These are phyloP conservation scores for Carex parvula DNA, from an alignment of 176 grass and related monocot genomes.

Conservation along the genomic window DNA sequence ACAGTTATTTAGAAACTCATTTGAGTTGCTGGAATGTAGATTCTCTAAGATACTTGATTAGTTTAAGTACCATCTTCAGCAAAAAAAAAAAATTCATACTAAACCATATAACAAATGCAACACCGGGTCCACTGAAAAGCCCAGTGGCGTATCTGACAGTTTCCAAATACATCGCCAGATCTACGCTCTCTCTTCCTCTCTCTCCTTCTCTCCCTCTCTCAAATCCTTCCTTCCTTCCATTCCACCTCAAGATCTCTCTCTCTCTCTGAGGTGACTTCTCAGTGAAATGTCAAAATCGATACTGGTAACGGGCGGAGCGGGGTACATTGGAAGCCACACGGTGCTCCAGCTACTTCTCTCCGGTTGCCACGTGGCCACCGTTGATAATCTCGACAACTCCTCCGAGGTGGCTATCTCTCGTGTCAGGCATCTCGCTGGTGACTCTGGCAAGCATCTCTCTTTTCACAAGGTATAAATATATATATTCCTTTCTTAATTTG, in stretches of 20 bases:
- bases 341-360: conserved; percentile 72
- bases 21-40: too few relatives aligned
- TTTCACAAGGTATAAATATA: conserved; percentile 58
- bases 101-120: too few relatives aligned
- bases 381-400: conserved; percentile 84
- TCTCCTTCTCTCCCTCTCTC: background rate
- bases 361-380: conserved; percentile 55
- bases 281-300: conserved; percentile 38
- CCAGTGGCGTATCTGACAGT: too few relatives aligned
- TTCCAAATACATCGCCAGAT: too few relatives aligned
- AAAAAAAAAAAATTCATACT: too few relatives aligned
- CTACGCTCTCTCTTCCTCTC: background rate
- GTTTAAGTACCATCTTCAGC: too few relatives aligned
- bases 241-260: background rate
- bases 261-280: background rate
- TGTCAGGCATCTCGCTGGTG: conserved; percentile 58
- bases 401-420: conserved; percentile 64
- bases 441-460: conserved; percentile 40
- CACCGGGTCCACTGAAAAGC: too few relatives aligned
- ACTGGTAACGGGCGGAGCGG: conserved; percentile 80
- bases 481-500: background rate
- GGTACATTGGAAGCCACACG: conserved; percentile 96
- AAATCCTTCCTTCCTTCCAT: background rate
- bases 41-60: too few relatives aligned
- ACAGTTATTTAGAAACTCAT: too few relatives aligned